These are phyloP conservation scores for Pelargonium fulgidum DNA, from an alignment of 441 rosid species.

Conservation along the genomic window DNA sequence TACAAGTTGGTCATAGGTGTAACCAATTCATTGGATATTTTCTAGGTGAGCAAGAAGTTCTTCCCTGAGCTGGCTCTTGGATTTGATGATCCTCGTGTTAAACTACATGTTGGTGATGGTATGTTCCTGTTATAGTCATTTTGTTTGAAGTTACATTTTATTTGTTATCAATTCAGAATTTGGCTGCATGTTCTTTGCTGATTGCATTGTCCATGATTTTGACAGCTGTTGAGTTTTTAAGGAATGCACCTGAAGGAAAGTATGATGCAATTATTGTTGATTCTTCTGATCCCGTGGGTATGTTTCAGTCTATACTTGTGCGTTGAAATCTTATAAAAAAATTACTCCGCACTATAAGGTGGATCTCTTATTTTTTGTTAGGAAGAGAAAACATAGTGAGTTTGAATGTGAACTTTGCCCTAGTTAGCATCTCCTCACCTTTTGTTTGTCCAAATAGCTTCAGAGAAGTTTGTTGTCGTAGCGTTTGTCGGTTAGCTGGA, in stretches of 20 bases:
- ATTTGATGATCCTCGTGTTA: conserved; percentile 90
- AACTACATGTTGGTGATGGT: conserved; percentile 93
- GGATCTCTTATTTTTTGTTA: too few species aligned
- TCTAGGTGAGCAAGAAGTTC: conserved; percentile 65
- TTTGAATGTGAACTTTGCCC: too few species aligned
- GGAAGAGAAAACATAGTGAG: too few species aligned
- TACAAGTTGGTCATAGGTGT: too few species aligned
- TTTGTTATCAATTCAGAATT: neutral
- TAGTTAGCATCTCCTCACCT: too few species aligned
- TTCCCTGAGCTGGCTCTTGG: conserved; percentile 81
- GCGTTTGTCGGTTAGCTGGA: too few species aligned
- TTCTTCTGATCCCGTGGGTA: conserved; percentile 97
- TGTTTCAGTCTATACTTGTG: conserved; percentile 18
- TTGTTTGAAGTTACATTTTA: neutral
- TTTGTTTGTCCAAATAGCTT: too few species aligned
- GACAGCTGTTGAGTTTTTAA: conserved; percentile 81
- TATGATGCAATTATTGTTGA: conserved; percentile 91
- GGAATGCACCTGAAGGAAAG: conserved; percentile 55
- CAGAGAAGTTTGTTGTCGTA: too few species aligned
- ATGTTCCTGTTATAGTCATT: conserved; percentile 19
- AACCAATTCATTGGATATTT: too few species aligned
- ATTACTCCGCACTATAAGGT: too few species aligned
- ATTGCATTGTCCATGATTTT: conserved; percentile 25
- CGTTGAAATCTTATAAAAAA: neutral
- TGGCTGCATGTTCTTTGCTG: conserved; percentile 15